Percentiles rank a stretch among this genome's conserved stretches.
Conservation (phyloP, 345 rosid genomes). For the Populus pruinosa region DNA sequence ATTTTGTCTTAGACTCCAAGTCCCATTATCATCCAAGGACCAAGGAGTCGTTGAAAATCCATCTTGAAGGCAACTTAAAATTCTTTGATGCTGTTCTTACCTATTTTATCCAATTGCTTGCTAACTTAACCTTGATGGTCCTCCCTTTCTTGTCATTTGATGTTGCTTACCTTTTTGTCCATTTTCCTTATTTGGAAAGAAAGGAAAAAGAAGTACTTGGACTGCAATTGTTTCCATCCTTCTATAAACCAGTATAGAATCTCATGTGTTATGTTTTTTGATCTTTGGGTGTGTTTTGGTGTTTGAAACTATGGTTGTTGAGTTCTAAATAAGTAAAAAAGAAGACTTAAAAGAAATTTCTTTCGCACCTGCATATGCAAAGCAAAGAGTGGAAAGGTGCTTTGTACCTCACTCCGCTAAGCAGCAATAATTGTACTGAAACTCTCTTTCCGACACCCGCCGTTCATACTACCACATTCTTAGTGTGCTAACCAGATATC, state of each 20-base stretch:
- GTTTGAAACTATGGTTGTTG: not conserved
- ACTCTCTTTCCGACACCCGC: too few relatives aligned
- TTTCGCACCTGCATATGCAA: too few relatives aligned
- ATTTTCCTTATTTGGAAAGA: not conserved
- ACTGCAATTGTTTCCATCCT: not conserved
- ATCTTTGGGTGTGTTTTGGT: not conserved
- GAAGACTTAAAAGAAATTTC: too few relatives aligned
- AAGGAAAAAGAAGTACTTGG: not conserved
- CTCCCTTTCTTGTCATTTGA: not conserved
- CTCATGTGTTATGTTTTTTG: not conserved
- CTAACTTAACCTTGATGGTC: not conserved
- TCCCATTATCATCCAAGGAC: not conserved
- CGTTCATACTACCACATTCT: too few relatives aligned
- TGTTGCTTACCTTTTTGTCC: not conserved
- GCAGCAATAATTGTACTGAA: too few relatives aligned
- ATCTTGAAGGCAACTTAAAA: not conserved
- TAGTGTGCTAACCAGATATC: too few relatives aligned
- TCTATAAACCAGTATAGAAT: not conserved
- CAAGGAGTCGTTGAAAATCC: not conserved
- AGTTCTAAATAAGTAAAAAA: not conserved
- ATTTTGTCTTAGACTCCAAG: not conserved
- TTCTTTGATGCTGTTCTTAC: not conserved
- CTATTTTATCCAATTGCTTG: not conserved
- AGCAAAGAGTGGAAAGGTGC: too few relatives aligned
- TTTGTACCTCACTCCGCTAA: too few relatives aligned